Evolutionary conservation across 495 filamentous ascomycete genomes (phyloP).

Genomic region (Rhizodiscina lignyota): DNA sequence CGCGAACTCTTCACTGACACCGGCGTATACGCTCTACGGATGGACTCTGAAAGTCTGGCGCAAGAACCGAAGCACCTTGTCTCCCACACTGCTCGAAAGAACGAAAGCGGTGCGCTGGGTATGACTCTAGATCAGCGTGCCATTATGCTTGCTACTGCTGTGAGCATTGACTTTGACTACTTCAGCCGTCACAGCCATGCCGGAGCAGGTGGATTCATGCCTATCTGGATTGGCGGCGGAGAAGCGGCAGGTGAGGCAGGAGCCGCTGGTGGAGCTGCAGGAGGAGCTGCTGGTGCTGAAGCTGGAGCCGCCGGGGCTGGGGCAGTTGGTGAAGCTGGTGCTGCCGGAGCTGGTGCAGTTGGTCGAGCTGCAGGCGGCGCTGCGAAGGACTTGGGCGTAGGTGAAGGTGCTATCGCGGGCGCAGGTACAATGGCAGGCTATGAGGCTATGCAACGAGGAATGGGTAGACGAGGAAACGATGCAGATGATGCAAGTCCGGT

Average conservation of each 20-base stretch:
- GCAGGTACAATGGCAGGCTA: conserved; percentile 46
- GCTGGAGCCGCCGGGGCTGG: conserved; percentile 21
- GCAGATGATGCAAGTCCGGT: too few relatives aligned
- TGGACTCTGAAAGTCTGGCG: conserved; percentile 30
- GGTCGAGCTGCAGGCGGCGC: conserved; percentile 27
- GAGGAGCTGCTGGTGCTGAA: conserved; percentile 25
- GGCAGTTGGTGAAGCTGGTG: conserved; percentile 22
- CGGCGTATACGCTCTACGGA: conserved; percentile 50
- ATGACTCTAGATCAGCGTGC: conserved; percentile 60
- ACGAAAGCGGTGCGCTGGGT: too few relatives aligned
- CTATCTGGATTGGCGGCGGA: conserved; percentile 39
- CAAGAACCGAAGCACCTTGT: conserved; percentile 3
- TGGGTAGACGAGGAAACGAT: conserved; percentile 2
- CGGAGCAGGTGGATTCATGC: conserved; percentile 35
- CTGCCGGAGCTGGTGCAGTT: conserved; percentile 22
- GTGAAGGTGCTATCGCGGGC: conserved; percentile 25
- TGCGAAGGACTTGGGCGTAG: conserved; percentile 26
- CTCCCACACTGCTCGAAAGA: too few relatives aligned
- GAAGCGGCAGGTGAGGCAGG: conserved; percentile 25
- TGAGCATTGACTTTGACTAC: conserved; percentile 58
- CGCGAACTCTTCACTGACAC: conserved; percentile 58
- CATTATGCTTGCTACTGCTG: conserved; percentile 55
- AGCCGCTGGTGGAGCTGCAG: conserved; percentile 23
- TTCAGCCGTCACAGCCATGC: conserved; percentile 43
- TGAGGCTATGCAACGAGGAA: conserved; percentile 43